Evolutionary conservation across 2,329 filamentous ascomycete species (phyloP).

Genomic region (Epichloe scottii): DNA sequence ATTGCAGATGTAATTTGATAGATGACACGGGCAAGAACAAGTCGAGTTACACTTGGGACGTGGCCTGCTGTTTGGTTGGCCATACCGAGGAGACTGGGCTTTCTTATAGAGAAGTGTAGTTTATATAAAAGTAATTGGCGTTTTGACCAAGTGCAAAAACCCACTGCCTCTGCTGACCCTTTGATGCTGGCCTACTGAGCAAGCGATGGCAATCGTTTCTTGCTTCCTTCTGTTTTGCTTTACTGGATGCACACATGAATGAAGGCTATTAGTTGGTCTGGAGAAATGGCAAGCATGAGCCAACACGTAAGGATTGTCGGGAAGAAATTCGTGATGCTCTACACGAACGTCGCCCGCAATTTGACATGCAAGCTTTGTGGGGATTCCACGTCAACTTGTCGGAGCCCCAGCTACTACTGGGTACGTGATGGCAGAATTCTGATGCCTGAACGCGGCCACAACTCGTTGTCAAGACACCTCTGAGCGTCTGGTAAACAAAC

Average conservation of each 20-base stretch:
- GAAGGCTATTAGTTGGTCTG: not conserved
- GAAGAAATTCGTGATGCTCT: not conserved
- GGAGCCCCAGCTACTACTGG: too few relatives aligned
- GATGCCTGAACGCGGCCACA: too few relatives aligned
- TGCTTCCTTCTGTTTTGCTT: too few relatives aligned
- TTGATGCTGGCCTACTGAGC: too few relatives aligned
- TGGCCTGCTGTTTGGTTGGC: not conserved
- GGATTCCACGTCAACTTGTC: not conserved
- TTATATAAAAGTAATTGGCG: not conserved
- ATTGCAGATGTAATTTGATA: constrained; percentile 1
- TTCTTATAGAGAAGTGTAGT: constrained; percentile 5
- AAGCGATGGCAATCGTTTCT: too few relatives aligned
- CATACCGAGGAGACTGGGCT: not conserved
- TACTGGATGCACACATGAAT: too few relatives aligned
- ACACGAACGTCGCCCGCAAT: too few relatives aligned
- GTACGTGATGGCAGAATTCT: too few relatives aligned
- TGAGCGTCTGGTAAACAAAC: too few relatives aligned
- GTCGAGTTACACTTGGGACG: not conserved
- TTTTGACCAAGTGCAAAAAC: not conserved
- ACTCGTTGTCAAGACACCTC: too few relatives aligned
- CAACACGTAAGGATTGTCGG: not conserved
- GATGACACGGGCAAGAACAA: not conserved
- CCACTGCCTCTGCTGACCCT: too few relatives aligned
- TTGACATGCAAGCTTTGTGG: too few relatives aligned
- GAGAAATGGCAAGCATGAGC: not conserved